Percentiles rank a stretch among this genome's conserved stretches.
These are phyloP conservation scores for Lichtheimia ramosa DNA, from an alignment of 371 early-diverging fungal species.

Conservation along the genomic window DNA sequence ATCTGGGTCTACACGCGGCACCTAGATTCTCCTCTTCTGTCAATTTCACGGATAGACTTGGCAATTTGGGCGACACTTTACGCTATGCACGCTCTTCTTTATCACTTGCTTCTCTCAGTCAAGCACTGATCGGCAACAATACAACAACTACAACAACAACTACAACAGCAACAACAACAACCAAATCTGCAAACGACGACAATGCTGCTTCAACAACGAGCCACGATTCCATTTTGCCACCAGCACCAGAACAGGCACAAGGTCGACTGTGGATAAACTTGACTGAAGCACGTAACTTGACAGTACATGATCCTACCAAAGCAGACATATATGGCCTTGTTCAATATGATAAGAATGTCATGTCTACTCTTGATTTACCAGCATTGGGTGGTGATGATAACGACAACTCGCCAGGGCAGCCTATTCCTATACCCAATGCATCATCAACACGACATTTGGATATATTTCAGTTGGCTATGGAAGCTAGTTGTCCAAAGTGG, in stretches of 20 bases:
- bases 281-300: conserved; percentile 50
- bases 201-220: not conserved
- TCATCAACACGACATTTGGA: conserved; percentile 10
- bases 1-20: conserved; percentile 18
- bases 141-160: not conserved
- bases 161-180: not conserved
- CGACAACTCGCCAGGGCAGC: conserved; percentile 1
- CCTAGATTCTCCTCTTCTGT: conserved; percentile 15
- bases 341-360: conserved; percentile 46
- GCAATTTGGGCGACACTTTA: conserved; percentile 18
- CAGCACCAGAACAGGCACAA: conserved; percentile 24
- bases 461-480: conserved; percentile 46
- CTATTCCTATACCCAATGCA: conserved; percentile 17
- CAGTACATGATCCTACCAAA: conserved; percentile 36
- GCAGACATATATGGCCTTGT: conserved; percentile 51
- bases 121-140: conserved; percentile 13
- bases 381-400: conserved; percentile 13
- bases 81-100: conserved; percentile 24
- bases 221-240: conserved; percentile 3
- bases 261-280: conserved; percentile 32
- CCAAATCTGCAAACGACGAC: not conserved
- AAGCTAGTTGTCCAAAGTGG: conserved; percentile 61
- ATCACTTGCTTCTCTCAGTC: conserved; percentile 20
- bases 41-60: conserved; percentile 16
- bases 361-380: conserved; percentile 34